Evolutionary conservation across 1,139 yeast species (phyloP), one percentile per base, ranked within the genome.

Genomic region (Nakaseomyces sp.): DNA sequence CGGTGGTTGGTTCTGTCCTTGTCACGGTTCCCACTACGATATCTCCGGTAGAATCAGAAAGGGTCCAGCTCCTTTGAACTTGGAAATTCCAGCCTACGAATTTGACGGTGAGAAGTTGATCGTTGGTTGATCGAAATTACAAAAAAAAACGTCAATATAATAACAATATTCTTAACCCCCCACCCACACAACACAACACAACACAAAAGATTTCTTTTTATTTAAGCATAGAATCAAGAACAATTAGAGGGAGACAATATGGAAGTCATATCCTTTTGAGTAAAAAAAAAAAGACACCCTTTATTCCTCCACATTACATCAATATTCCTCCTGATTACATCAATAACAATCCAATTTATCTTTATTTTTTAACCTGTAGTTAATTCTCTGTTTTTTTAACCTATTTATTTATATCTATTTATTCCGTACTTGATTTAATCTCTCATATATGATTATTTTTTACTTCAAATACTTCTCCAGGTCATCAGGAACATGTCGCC

Each of bases 1-100:
- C 62, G 97, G 96, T 68, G 98, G 98, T 66, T 93, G 98, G 98
- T 93, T 93, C 91, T 93, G 99, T 73, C 99, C 99, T 56, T 93
- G 98, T 76, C 99, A 93, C 76, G 99, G 98, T 79, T 91, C 98
- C 67, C 98, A 93, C 72, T 93, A 93, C 73, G 98, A 93, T 74
- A 93, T 93, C 73, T 83, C 97, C 53, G 99, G 99, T 69, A 91
- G 99, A 82, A 91, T 93, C 69, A 87, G 99, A 82, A 91, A 81
- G 75, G 99, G 99, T 60, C 99, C 99, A 62, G 99, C 99, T 67
- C 99, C 99, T 66, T 79, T 88, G 70, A 91, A 91, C 78, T 79
- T 93, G 75, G 98, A 91, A 76, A 77, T 93, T 60, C 99, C 99
- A 61, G 76, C 77, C 58, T 93, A 93, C 68, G 87, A 80, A 60